phyloP scores from a whole-genome alignment of 1,284 basidiomycete species.

The Cutaneotrichosporon sp. region DNA sequence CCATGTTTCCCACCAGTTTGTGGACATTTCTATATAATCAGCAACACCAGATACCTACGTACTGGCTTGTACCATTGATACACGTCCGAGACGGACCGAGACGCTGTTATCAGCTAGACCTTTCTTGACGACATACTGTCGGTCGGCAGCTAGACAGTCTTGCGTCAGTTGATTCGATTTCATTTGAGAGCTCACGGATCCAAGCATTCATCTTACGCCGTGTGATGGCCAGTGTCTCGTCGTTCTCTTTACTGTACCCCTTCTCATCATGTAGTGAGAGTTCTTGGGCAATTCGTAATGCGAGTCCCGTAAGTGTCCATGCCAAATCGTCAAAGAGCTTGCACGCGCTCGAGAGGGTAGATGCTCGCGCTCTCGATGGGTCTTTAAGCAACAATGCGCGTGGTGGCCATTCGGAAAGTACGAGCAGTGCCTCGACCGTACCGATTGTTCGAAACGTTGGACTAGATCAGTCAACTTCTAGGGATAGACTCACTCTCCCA shows the following conservation, averaged over 20 bases:
- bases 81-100: slow-evolving; percentile 27
- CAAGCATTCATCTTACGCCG: slow-evolving; percentile 23
- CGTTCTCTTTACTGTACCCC: slow-evolving; percentile 16
- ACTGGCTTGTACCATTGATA: slow-evolving; percentile 26
- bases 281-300: slow-evolving; percentile 29
- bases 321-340: slow-evolving; percentile 30
- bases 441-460: slow-evolving; percentile 22
- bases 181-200: slow-evolving; percentile 22
- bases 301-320: slow-evolving; percentile 30
- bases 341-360: slow-evolving; percentile 14
- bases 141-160: slow-evolving; percentile 30
- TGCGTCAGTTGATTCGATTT: not conserved
- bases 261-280: slow-evolving; percentile 26
- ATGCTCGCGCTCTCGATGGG: not conserved
- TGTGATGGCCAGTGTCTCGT: not conserved
- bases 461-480: not conserved
- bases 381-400: slow-evolving; percentile 18
- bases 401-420: slow-evolving; percentile 31
- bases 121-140: slow-evolving; percentile 18
- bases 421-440: slow-evolving; percentile 19
- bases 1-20: slow-evolving; percentile 27
- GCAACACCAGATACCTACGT: not conserved
- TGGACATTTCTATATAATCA: slow-evolving; percentile 26
- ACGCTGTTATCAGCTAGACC: slow-evolving; percentile 17
- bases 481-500: slow-evolving; percentile 27